Evolutionary conservation across 345 rosid species (phyloP).

Genomic region (Brassica incana): DNA sequence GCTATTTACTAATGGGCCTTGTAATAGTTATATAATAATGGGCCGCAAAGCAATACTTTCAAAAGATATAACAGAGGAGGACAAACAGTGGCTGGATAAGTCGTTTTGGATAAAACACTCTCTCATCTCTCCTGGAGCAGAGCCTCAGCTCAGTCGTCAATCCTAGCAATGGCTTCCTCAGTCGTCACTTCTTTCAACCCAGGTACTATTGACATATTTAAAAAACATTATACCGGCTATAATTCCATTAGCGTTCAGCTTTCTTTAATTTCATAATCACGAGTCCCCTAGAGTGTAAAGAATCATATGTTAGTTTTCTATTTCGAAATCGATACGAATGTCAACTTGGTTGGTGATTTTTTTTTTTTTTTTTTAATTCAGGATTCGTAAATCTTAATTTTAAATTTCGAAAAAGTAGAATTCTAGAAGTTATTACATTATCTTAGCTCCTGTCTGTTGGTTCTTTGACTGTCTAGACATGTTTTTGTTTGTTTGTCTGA

Average conservation of each 20-base stretch:
- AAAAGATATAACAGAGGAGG: not conserved
- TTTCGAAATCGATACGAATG: not conserved
- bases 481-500: not conserved
- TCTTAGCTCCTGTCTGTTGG: not conserved
- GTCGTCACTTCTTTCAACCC: slow-evolving; percentile 56
- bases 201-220: slow-evolving; percentile 40
- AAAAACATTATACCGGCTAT: not conserved
- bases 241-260: not conserved
- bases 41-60: slow-evolving; percentile 12
- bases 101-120: slow-evolving; percentile 28
- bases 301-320: not conserved
- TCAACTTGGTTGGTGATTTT: not conserved
- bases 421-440: not conserved
- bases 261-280: not conserved
- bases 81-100: slow-evolving; percentile 2
- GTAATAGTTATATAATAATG: not conserved
- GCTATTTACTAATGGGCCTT: slow-evolving; percentile 12
- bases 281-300: not conserved
- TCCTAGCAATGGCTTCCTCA: slow-evolving; percentile 63
- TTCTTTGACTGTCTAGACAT: not conserved
- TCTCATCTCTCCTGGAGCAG: slow-evolving; percentile 36
- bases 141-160: slow-evolving; percentile 29
- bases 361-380: not conserved
- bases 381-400: not conserved
- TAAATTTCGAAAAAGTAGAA: not conserved